Percentiles rank a stretch among this genome's conserved stretches.
Evolutionary conservation across 73 alveolate genomes (phyloP).

Genomic region (Paramecium octaurelia): DNA sequence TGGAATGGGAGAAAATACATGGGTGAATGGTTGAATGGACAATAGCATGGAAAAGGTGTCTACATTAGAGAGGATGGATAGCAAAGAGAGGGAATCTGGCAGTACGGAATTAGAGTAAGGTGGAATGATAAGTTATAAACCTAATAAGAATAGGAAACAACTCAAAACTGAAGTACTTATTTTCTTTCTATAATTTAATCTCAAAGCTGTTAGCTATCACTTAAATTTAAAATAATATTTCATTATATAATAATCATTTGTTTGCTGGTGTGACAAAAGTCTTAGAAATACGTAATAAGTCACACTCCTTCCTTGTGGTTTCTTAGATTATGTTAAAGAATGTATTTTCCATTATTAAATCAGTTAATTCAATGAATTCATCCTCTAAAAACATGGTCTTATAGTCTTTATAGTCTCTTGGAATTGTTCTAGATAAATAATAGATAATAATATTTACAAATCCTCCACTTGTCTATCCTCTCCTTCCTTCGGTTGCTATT

Average conservation of each 20-base stretch:
- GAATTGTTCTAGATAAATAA: neutral
- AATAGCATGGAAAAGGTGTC: conserved; percentile 71
- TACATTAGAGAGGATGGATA: conserved; percentile 39
- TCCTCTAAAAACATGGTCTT: conserved; percentile 70
- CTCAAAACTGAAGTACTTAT: neutral
- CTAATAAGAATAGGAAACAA: neutral
- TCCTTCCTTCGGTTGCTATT: neutral
- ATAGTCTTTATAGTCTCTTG: conserved; percentile 51
- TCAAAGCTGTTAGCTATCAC: neutral
- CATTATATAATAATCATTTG: neutral
- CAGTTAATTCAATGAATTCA: conserved; percentile 78
- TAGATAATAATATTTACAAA: neutral
- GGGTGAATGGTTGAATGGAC: conserved; percentile 84
- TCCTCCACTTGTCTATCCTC: neutral
- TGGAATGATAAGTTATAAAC: conserved; percentile 1
- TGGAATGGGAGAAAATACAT: conserved; percentile 79
- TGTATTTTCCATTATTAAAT: conserved; percentile 96
- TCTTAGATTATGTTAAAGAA: conserved; percentile 91
- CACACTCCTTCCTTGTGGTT: conserved; percentile 96
- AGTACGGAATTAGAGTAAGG: conserved; percentile 55
- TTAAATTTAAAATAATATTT: neutral
- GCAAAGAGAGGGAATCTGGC: conserved; percentile 49
- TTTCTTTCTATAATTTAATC: neutral
- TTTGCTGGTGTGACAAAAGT: conserved; percentile 78
- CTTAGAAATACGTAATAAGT: conserved; percentile 89